Base-by-base conservation (phyloP, 2,329 filamentous ascomycete genomes). In the Scytalidium lignicola region DNA sequence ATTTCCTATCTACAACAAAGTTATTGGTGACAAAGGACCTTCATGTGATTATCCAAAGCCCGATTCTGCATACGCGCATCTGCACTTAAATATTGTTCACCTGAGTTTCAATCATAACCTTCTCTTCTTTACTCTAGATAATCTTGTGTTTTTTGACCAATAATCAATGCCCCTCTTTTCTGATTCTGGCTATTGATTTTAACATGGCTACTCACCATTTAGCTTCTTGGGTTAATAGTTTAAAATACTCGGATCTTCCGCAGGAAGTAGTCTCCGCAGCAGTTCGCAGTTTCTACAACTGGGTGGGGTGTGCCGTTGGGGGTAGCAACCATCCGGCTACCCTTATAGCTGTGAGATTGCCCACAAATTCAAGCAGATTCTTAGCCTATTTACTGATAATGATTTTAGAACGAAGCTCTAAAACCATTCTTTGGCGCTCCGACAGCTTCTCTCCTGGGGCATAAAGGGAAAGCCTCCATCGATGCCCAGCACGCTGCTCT, bases 301-400 rank as follows among this genome's bases (percentile, higher is more conserved):
- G 73, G 69, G 68, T 69, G 6, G 76, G 76, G 37, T 80, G 75
- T 55, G 70, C 74, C 21, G 70, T 79, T 18, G 74, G 73, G 4
- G 76, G 76, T 3, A 72, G 69, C 50, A 63, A 64, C 8, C 53
- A 54, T 48, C 46, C 51, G 10, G 52, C 51, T 12, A 53, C 55
- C 28, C 49, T 45, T 17, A 57, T 58, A 39, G 55, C 53, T 21
- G 50, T 55, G 43, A 46, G 51, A 23, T 29, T 37, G 2, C 13
- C 22, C 5, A 22, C 29, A 3, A 45, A 18, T 17, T 26, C 44
- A 37, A 7, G 15, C 55, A 62, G 18, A 65, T 65, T 47, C 62
- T 62, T 21, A 26, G 10, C 10, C 23, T 6, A 26, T 26, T 10
- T 26, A 26, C 23, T 26, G 10, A 26, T 26, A 6, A 26, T 10